These are phyloP conservation scores for Eucalyptus sideroxylon DNA, from an alignment of 345 rosid genomes.

Conservation along the genomic window DNA sequence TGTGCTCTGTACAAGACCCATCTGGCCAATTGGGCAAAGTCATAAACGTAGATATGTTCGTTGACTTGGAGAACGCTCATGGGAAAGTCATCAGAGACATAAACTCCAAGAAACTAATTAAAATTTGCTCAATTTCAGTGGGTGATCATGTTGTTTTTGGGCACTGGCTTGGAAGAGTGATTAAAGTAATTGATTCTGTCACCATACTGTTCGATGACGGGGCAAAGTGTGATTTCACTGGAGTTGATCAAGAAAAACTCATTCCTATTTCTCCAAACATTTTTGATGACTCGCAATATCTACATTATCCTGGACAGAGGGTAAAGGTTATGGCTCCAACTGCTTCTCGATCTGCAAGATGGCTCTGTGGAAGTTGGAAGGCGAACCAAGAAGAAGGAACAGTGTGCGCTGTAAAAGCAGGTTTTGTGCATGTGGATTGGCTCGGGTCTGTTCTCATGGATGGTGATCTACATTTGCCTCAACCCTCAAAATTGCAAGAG, in stretches of 20 bases:
- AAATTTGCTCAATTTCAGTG: slow-evolving; percentile 47
- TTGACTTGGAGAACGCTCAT: slow-evolving; percentile 49
- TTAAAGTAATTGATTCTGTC: slow-evolving; percentile 54
- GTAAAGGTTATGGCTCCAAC: slow-evolving; percentile 39
- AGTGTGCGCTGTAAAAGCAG: slow-evolving; percentile 51
- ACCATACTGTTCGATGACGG: slow-evolving; percentile 67
- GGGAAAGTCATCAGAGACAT: slow-evolving; percentile 47
- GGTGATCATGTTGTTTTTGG: slow-evolving; percentile 71
- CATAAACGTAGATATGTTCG: slow-evolving; percentile 32
- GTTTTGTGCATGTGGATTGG: slow-evolving; percentile 72
- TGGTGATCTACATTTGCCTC: slow-evolving; percentile 14
- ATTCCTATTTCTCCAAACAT: slow-evolving; percentile 43
- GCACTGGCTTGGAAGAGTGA: slow-evolving; percentile 76
- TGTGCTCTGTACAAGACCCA: slow-evolving; percentile 41
- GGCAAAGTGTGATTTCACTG: slow-evolving; percentile 46
- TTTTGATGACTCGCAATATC: slow-evolving; percentile 59
- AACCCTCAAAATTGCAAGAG: slow-evolving; percentile 45
- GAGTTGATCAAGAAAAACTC: slow-evolving; percentile 41
- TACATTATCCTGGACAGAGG: slow-evolving; percentile 84
- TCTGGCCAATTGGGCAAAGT: slow-evolving; percentile 86
- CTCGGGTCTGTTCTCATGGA: slow-evolving; percentile 39
- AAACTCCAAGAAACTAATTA: slow-evolving; percentile 47
- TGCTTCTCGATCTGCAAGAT: slow-evolving; percentile 41
- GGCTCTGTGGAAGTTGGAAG: slow-evolving; percentile 79
- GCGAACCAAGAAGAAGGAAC: slow-evolving; percentile 55